These are phyloP conservation scores for Asterochloris erici DNA, from an alignment of 139 green algal genomes.

Conservation along the genomic window DNA sequence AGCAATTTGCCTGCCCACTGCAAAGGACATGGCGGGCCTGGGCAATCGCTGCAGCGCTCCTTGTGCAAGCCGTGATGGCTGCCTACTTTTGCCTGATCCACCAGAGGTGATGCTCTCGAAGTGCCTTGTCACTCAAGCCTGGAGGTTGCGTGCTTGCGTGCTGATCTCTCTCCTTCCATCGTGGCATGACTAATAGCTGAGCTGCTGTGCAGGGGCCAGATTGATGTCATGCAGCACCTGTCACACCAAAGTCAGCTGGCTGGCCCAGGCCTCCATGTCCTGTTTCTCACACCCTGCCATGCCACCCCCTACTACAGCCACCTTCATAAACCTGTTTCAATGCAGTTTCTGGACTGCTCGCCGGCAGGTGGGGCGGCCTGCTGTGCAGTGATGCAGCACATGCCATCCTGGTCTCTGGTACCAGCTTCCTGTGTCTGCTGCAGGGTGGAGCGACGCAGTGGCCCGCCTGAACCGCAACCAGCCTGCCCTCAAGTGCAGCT, in stretches of 20 bases:
- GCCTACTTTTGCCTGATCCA: slow-evolving; percentile 38
- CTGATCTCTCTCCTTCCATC: too few species aligned
- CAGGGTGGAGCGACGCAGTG: background rate
- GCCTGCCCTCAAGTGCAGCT: too few species aligned
- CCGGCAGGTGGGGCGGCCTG: slow-evolving; percentile 23
- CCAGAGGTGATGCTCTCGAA: slow-evolving; percentile 23
- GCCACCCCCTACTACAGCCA: slow-evolving; percentile 44
- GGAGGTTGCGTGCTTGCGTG: too few species aligned
- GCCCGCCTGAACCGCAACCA: too few species aligned
- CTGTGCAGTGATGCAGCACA: background rate
- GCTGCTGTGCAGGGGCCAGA: slow-evolving; percentile 26
- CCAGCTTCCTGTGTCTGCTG: background rate
- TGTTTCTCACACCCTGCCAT: slow-evolving; percentile 62
- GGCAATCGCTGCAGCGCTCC: too few species aligned
- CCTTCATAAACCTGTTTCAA: slow-evolving; percentile 31
- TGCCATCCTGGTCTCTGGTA: background rate
- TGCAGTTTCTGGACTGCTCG: slow-evolving; percentile 61
- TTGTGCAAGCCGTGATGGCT: background rate
- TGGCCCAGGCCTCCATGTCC: background rate
- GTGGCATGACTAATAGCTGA: too few species aligned
- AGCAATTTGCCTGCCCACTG: too few species aligned
- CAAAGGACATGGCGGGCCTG: too few species aligned
- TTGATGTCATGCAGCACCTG: slow-evolving; percentile 22
- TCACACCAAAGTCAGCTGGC: background rate
- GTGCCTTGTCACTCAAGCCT: background rate